Conservation (phyloP, 352 stramenopile genomes). For the Globisporangium lucens region DNA sequence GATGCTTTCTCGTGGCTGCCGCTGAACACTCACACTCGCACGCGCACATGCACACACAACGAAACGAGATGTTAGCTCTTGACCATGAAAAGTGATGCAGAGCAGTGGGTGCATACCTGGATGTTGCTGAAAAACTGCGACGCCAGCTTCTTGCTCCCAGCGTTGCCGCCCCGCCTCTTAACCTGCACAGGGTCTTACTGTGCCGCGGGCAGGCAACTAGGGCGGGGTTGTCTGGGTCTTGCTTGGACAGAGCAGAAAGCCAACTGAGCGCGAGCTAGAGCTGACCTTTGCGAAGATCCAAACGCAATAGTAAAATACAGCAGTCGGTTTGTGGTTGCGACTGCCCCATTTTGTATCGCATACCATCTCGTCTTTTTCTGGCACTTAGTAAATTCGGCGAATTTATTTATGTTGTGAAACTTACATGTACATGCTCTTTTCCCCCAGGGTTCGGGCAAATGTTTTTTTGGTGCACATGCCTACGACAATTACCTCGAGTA, state of each 20-base stretch:
- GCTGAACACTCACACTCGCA: not conserved
- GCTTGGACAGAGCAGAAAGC: not conserved
- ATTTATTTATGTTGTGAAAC: not conserved
- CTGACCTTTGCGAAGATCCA: constrained; percentile 1
- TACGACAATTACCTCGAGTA: too few relatives aligned
- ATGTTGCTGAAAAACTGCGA: not conserved
- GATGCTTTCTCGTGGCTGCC: not conserved
- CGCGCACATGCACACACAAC: not conserved
- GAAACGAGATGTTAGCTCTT: constrained; percentile 1
- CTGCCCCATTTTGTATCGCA: not conserved
- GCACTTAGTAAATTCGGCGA: not conserved
- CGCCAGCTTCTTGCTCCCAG: constrained; percentile 1
- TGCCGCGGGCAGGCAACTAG: not conserved
- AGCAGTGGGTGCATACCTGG: not conserved
- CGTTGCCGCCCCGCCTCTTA: not conserved
- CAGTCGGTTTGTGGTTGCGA: not conserved
- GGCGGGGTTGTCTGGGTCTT: not conserved
- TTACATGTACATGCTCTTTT: constrained; percentile 1
- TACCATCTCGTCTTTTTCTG: not conserved
- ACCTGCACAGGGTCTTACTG: not conserved
- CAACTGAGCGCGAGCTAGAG: not conserved
- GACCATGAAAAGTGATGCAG: not conserved
- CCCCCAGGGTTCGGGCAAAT: not conserved
- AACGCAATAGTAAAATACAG: not conserved
- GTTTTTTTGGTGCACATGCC: not conserved